These are phyloP conservation scores for Neostapfia colusana DNA, from an alignment of 176 grass and related monocot species.

Conservation along the genomic window DNA sequence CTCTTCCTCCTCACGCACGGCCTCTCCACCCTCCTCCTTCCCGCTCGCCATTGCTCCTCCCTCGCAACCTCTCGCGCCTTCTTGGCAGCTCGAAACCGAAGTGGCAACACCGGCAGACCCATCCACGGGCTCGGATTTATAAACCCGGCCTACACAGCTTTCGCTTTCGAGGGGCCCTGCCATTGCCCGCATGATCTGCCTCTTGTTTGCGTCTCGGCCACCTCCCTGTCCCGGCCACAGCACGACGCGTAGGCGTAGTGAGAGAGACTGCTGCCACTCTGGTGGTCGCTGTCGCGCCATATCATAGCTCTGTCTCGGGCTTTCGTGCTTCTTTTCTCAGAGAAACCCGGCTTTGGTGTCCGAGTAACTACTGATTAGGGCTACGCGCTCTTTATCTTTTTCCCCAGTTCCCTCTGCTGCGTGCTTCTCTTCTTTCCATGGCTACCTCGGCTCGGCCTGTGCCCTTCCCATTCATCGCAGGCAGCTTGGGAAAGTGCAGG, in stretches of 20 bases:
- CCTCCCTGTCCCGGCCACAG: slow-evolving; percentile 2
- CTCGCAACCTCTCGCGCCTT: not conserved
- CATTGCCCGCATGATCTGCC: slow-evolving; percentile 41
- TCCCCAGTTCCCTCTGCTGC: not conserved
- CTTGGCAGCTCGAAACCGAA: not conserved
- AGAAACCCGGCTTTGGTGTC: slow-evolving; percentile 48
- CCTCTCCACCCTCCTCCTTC: not conserved
- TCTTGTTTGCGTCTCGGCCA: slow-evolving; percentile 40
- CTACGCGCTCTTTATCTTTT: slow-evolving; percentile 4
- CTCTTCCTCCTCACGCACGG: not conserved
- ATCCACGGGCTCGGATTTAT: not conserved
- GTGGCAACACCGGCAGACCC: slow-evolving; percentile 11
- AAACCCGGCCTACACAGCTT: not conserved
- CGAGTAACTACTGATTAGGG: slow-evolving; percentile 25
- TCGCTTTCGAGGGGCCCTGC: slow-evolving; percentile 17
- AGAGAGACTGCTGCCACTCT: not conserved
- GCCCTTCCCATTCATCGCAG: slow-evolving; percentile 9
- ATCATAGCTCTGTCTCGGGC: slow-evolving; percentile 34
- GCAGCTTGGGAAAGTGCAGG: not conserved
- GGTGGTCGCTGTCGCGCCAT: slow-evolving; percentile 8
- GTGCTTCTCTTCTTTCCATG: slow-evolving; percentile 54
- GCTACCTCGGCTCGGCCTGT: slow-evolving; percentile 14
- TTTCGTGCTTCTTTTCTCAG: slow-evolving; percentile 39
- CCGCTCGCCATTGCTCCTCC: slow-evolving; percentile 23
- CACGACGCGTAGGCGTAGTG: not conserved